Conservation (phyloP, 1,284 basidiomycete genomes). For the Tilletiaria anomala region DNA sequence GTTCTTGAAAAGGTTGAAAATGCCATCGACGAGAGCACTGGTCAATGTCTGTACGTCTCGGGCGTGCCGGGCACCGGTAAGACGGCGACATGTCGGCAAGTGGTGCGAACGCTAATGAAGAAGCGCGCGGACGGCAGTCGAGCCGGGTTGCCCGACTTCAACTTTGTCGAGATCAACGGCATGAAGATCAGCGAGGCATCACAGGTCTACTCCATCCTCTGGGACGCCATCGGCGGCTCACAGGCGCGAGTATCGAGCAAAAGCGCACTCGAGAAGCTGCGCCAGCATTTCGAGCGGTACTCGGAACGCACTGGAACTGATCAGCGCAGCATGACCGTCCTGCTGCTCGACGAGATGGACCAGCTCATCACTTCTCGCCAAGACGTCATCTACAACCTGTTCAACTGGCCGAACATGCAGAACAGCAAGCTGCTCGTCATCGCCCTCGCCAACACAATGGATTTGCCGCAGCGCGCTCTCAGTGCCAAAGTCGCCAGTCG, state of each 20-base stretch:
- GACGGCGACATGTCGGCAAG: conserved; percentile 80
- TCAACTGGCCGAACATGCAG: conserved; percentile 91
- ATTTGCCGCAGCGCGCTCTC: conserved; percentile 85
- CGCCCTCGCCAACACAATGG: conserved; percentile 97
- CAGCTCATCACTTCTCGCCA: conserved; percentile 90
- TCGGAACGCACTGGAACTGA: background rate
- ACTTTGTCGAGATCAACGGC: conserved; percentile 95
- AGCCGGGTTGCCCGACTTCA: no score
- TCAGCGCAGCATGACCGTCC: conserved; percentile 50
- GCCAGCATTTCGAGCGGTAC: conserved; percentile 13
- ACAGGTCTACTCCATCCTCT: conserved; percentile 32
- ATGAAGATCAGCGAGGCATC: conserved; percentile 47
- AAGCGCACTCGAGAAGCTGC: conserved; percentile 18
- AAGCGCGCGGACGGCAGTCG: conserved; percentile 55
- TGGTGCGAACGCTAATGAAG: conserved; percentile 59
- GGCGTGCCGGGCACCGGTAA: conserved; percentile 84
- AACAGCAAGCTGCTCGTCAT: conserved; percentile 80
- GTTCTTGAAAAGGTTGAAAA: conserved; percentile 68
- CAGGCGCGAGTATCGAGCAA: conserved; percentile 19
- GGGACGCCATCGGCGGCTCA: conserved; percentile 6
- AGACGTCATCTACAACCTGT: conserved; percentile 97
- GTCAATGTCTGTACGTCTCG: conserved; percentile 90
- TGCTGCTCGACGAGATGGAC: conserved; percentile 95
- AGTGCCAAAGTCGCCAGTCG: conserved; percentile 81
- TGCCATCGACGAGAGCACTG: conserved; percentile 76